Evolutionary conservation across 768 basidiomycete genomes (phyloP).

Genomic region (Postia placenta): DNA sequence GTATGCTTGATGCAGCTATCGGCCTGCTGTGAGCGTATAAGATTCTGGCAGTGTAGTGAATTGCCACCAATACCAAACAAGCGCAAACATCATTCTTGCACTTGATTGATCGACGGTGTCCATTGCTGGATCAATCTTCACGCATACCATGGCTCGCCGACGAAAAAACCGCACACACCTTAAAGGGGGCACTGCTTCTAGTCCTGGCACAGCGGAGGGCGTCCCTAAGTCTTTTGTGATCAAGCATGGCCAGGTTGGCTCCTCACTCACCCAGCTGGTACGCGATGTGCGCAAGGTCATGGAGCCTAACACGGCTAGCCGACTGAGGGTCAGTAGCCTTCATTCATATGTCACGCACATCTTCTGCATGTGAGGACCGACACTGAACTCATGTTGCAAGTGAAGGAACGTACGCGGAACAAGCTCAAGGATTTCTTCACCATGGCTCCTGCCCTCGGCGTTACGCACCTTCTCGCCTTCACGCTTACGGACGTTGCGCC

Average conservation of each 20-base stretch:
- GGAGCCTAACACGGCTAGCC: constrained; percentile 95
- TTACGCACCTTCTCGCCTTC: constrained; percentile 91
- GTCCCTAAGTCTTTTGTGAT: constrained; percentile 93
- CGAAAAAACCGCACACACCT: constrained; percentile 81
- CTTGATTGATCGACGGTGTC: background rate
- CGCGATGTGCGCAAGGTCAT: constrained; percentile 92
- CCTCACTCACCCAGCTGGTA: constrained; percentile 82
- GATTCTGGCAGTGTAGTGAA: background rate
- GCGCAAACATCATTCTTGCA: background rate
- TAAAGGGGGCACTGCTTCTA: constrained; percentile 42
- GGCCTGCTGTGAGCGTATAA: too few relatives aligned
- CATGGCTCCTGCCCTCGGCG: constrained; percentile 84
- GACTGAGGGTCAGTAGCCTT: constrained; percentile 72
- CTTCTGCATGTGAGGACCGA: background rate
- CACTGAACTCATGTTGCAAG: constrained; percentile 11
- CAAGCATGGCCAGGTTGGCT: constrained; percentile 91
- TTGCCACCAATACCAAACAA: background rate
- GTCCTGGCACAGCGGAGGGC: constrained; percentile 27
- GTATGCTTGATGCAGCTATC: too few relatives aligned
- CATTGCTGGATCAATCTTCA: background rate
- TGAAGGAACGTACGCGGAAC: constrained; percentile 83
- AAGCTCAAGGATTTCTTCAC: constrained; percentile 92
- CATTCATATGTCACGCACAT: too few relatives aligned
- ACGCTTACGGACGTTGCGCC: constrained; percentile 83
- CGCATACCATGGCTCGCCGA: constrained; percentile 53